Evolutionary conservation across 2,329 filamentous ascomycete species (phyloP), one percentile per base, ranked within the genome.

Genomic region (Claviceps citrina): DNA sequence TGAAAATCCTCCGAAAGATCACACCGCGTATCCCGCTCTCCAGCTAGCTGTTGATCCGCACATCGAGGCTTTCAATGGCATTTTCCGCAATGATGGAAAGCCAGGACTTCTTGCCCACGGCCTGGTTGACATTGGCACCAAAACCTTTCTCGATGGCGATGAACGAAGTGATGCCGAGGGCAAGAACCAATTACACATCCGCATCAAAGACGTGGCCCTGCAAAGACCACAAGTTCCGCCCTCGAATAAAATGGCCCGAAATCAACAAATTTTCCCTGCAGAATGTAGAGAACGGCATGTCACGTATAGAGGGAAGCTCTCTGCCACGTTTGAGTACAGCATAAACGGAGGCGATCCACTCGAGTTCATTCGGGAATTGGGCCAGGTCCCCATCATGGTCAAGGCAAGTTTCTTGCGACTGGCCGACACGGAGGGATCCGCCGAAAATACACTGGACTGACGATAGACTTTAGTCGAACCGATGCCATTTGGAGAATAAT

Each of bases 261-360:
- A 84, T 59, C 75, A 91, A 56, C 83, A 91, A 54, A 84, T 98
- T 49, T 74, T 86, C 44, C 91, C 91, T 0, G 77, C 89, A 28
- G 91, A 98, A 65, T 94, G 86, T 65, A 77, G 91, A 68, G 89
- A 98, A 64, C 76, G 91, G 34, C 89, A 96, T 68, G 77, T 77
- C 40, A 85, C 87, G 24, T 98, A 98, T 62, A 72, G 86, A 55
- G 91, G 89, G 43, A 84, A 81, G 59, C 71, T 98, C 48, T 78
- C 79, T 39, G 85, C 81, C 7, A 80, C 81, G 13, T 70, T 98
- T 38, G 84, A 94, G 57, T 94, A 84, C 57, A 75, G 72, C 47
- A 71, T 98, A 53, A 96, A 96, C 58, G 76, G 84, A 60, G 85
- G 81, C 38, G 84, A 93, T 48, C 80, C 84, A 58, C 72, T 79